phyloP scores from a whole-genome alignment of 768 basidiomycete genomes.

The Russula olivacea region DNA sequence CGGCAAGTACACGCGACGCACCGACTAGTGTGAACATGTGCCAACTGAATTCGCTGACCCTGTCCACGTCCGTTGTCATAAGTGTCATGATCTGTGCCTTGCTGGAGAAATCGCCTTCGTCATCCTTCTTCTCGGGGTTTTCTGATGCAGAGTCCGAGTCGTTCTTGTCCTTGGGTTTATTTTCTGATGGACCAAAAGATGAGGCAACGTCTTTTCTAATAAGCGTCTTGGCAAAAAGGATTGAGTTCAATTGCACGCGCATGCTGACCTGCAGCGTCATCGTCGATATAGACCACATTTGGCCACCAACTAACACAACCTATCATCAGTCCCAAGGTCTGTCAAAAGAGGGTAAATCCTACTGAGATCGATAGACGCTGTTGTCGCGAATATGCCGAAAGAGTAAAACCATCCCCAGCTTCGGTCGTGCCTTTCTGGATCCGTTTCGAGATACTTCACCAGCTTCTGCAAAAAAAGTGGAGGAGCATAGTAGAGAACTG shows the following conservation, averaged over 20 bases:
- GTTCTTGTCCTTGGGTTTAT: conserved; percentile 27
- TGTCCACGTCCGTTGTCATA: conserved; percentile 92
- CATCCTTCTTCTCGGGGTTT: conserved; percentile 48
- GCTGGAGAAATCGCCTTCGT: conserved; percentile 46
- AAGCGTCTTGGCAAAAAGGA: conserved; percentile 79
- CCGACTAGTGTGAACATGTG: conserved; percentile 72
- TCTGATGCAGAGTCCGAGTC: conserved; percentile 15
- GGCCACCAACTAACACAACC: conserved; percentile 48
- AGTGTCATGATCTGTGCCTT: conserved; percentile 88
- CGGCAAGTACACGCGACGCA: conserved; percentile 30
- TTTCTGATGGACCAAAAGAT: conserved; percentile 36
- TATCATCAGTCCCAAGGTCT: conserved; percentile 12
- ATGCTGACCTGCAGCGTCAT: conserved; percentile 66
- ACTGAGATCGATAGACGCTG: conserved; percentile 41
- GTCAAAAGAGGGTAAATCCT: conserved; percentile 21
- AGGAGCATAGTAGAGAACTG: conserved; percentile 56
- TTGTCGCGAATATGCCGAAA: conserved; percentile 44
- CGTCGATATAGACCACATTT: conserved; percentile 65
- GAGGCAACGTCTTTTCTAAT: conserved; percentile 80
- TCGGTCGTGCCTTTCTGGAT: conserved; percentile 47
- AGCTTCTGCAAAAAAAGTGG: conserved; percentile 57
- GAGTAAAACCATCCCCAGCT: conserved; percentile 74
- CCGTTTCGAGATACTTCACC: conserved; percentile 59
- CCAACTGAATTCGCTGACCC: conserved; percentile 80
- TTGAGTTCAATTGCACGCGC: conserved; percentile 74